Base-by-base conservation (phyloP, 768 basidiomycete species). In the Boletus rex-veris region DNA sequence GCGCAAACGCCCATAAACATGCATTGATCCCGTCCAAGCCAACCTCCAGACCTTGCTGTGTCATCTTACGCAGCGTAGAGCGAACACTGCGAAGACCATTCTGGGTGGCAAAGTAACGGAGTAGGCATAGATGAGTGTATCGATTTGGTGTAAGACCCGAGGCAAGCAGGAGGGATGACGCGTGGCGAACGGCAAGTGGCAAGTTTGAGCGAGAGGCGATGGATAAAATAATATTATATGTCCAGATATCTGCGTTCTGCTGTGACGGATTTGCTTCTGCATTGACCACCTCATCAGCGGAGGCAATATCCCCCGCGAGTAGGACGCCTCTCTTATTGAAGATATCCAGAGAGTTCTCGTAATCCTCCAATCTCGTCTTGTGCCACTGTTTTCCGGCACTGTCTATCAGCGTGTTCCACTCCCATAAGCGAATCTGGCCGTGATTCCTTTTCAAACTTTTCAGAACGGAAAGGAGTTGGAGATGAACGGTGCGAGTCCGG, bases 331-430 rank as follows among this genome's bases (percentile, higher is more conserved):
- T 81, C 62, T 88, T 85, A 39, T 74, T 73, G 65, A 80, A 85
- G 33, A 88, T 75, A 50, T 76, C 77, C 54, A 90, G 70, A 16
- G 87, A 78, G 28, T 75, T 73, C 52, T 78, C 75, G 70, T 85
- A 86, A 56, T 89, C 83, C 53, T 77, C 77, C 46, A 73, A 55
- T 26, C 74, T 70, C 39, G 82, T 80, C 64, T 78, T 82, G 52
- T 87, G 78, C 73, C 78, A 82, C 4, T 87, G 86, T 54, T 77
- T 80, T 15, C 83, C 88, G 1, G 85, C 83, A 63, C 75, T 77
- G 59, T 86, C 78, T 54, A 92, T 80, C 42, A 92, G 75, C 8
- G 81, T 74, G 64, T 91, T 92, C 87, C 90, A 92, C 65, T 90
- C 81, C 76, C 82, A 82, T n/a, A 72, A 60, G 57, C 80, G 74